These are phyloP conservation scores for Trichaptum fuscoviolaceum DNA, from an alignment of 768 basidiomycete species.

Conservation along the genomic window DNA sequence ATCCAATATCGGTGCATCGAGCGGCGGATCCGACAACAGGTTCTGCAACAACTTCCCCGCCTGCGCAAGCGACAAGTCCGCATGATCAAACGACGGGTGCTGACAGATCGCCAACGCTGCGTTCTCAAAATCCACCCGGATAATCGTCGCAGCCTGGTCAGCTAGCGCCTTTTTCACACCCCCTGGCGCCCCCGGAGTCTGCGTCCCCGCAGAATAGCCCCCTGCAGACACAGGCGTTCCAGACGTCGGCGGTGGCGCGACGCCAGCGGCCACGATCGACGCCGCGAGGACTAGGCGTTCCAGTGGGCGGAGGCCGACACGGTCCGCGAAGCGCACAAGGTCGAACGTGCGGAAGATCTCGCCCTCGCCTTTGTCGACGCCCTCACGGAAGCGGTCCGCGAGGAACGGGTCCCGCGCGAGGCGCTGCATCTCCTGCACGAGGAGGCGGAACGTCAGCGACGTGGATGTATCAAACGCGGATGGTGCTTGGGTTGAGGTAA, in stretches of 20 bases:
- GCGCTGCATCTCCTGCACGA: constrained; percentile 84
- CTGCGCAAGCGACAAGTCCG: constrained; percentile 69
- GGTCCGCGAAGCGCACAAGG: constrained; percentile 76
- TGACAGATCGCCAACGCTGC: constrained; percentile 72
- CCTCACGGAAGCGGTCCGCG: constrained; percentile 86
- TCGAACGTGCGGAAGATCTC: constrained; percentile 81
- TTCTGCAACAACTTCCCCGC: constrained; percentile 77
- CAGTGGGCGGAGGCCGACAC: constrained; percentile 72
- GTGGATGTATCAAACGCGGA: constrained; percentile 70
- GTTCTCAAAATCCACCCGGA: constrained; percentile 76
- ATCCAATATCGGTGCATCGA: constrained; percentile 69
- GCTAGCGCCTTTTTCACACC: constrained; percentile 53
- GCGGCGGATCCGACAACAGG: constrained; percentile 64
- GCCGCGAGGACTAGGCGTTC: constrained; percentile 76
- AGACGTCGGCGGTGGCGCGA: background rate
- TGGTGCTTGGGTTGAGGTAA: constrained; percentile 52
- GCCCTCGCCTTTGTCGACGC: constrained; percentile 83
- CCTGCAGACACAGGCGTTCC: background rate
- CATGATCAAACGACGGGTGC: constrained; percentile 76
- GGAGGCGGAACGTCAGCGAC: constrained; percentile 75
- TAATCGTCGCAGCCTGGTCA: constrained; percentile 55
- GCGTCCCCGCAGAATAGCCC: too few species aligned
- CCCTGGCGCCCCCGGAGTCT: constrained; percentile 32
- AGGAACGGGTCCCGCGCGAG: constrained; percentile 87
- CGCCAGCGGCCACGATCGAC: constrained; percentile 50